Percentiles rank a stretch among this genome's conserved stretches.
Evolutionary conservation across 257 asterid genomes (phyloP).

Genomic region (Jacaranda mimosifolia): DNA sequence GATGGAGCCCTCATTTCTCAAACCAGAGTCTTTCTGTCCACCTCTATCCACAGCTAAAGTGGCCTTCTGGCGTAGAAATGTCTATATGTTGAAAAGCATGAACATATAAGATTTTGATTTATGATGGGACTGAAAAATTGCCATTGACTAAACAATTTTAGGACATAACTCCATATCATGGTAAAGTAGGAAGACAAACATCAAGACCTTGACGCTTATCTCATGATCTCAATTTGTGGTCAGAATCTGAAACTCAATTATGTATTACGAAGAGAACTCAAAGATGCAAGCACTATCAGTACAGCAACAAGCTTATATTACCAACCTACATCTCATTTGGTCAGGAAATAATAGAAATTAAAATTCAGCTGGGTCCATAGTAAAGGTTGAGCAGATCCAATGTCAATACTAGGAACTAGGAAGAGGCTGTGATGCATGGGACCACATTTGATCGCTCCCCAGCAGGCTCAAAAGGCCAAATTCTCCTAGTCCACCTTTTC

Average conservation of each 20-base stretch:
- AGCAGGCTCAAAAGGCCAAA: too few relatives aligned
- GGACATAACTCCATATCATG: not conserved
- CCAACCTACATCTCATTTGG: not conserved
- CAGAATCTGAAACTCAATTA: not conserved
- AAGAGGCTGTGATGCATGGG: too few relatives aligned
- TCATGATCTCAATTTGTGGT: not conserved
- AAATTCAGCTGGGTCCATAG: too few relatives aligned
- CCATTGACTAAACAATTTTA: not conserved
- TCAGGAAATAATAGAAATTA: too few relatives aligned
- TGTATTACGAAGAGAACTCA: too few relatives aligned
- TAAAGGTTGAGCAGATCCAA: too few relatives aligned
- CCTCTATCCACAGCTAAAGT: conserved; percentile 67
- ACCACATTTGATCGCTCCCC: too few relatives aligned
- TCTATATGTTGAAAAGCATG: conserved; percentile 49
- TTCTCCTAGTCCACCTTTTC: too few relatives aligned
- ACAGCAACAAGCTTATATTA: not conserved
- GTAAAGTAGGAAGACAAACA: not conserved
- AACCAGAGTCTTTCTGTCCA: conserved; percentile 49
- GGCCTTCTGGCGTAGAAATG: conserved; percentile 87
- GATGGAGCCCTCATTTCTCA: conserved; percentile 39
- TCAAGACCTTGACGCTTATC: not conserved
- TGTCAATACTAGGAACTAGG: too few relatives aligned
- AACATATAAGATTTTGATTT: conserved; percentile 18
- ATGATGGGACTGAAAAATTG: conserved; percentile 1
- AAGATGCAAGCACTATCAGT: too few relatives aligned